Conservation (phyloP, 306 rosid genomes). For the Medicago arabica region DNA sequence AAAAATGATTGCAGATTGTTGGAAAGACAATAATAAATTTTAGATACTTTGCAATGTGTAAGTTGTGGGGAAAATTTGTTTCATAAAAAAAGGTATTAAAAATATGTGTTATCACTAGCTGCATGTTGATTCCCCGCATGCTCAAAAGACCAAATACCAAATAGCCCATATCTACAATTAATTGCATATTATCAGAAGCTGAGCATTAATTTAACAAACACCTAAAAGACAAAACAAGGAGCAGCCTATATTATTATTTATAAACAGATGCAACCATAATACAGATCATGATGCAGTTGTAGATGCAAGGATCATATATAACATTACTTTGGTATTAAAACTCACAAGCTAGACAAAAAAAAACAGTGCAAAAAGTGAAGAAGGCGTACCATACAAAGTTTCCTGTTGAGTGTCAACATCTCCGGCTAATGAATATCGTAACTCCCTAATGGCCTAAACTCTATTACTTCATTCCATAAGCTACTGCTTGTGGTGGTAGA, state of each 20-base stretch:
- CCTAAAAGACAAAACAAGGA: slow-evolving; percentile 21
- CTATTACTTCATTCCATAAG: slow-evolving; percentile 85
- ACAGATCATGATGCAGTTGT: not conserved
- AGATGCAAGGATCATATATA: slow-evolving; percentile 16
- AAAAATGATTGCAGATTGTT: not conserved
- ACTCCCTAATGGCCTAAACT: slow-evolving; percentile 72
- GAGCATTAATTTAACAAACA: slow-evolving; percentile 4
- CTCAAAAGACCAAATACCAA: slow-evolving; percentile 3
- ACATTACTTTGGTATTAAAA: slow-evolving; percentile 17
- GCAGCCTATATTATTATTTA: not conserved
- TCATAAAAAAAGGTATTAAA: not conserved
- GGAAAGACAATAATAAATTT: not conserved
- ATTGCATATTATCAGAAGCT: slow-evolving; percentile 1
- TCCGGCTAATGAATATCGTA: slow-evolving; percentile 82
- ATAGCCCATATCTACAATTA: slow-evolving; percentile 3
- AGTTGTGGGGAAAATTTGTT: not conserved
- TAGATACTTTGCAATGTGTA: slow-evolving; percentile 7
- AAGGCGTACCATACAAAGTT: slow-evolving; percentile 57
- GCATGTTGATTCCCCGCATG: not conserved
- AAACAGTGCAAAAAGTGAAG: slow-evolving; percentile 23
- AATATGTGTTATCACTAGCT: too few species aligned
- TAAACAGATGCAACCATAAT: not conserved
- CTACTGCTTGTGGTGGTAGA: slow-evolving; percentile 51
- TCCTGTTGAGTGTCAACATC: slow-evolving; percentile 52
- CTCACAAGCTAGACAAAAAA: slow-evolving; percentile 23